These are phyloP conservation scores for Oryza glumipatula DNA, from an alignment of 176 grass and related monocot species.

Conservation along the genomic window DNA sequence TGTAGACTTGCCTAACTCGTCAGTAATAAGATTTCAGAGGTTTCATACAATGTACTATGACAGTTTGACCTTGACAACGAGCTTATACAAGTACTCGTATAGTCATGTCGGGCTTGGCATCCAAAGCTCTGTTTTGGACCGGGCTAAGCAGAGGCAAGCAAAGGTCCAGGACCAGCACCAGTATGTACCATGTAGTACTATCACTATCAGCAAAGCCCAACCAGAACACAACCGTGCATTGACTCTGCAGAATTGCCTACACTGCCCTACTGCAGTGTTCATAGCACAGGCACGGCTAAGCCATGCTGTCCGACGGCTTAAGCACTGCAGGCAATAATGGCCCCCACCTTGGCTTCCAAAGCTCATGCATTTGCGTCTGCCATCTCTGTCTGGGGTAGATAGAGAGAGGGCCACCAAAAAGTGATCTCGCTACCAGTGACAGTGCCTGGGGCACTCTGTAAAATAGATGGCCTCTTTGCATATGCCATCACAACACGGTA, in stretches of 20 bases:
- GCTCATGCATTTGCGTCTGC: not conserved
- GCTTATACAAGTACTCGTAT: not conserved
- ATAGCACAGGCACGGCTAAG: not conserved
- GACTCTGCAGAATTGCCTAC: not conserved
- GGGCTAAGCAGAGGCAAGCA: not conserved
- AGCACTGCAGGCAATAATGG: not conserved
- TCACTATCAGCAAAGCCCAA: not conserved
- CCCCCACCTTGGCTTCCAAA: conserved; percentile 7
- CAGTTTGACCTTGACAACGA: not conserved
- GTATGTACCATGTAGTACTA: too few species aligned
- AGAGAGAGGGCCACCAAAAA: not conserved
- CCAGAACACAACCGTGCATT: not conserved
- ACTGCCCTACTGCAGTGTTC: not conserved
- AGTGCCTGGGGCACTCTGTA: not conserved
- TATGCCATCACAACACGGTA: not conserved
- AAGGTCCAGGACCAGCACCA: not conserved
- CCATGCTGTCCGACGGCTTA: not conserved
- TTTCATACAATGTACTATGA: too few species aligned
- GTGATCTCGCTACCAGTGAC: not conserved
- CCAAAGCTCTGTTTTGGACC: not conserved
- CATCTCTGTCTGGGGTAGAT: not conserved
- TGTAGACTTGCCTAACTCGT: not conserved
- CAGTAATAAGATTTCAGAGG: too few species aligned
- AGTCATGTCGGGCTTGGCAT: not conserved
- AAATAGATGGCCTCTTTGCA: not conserved